Evolutionary conservation across 2,329 filamentous ascomycete genomes (phyloP).

Genomic region (Delphinella strobiligena): DNA sequence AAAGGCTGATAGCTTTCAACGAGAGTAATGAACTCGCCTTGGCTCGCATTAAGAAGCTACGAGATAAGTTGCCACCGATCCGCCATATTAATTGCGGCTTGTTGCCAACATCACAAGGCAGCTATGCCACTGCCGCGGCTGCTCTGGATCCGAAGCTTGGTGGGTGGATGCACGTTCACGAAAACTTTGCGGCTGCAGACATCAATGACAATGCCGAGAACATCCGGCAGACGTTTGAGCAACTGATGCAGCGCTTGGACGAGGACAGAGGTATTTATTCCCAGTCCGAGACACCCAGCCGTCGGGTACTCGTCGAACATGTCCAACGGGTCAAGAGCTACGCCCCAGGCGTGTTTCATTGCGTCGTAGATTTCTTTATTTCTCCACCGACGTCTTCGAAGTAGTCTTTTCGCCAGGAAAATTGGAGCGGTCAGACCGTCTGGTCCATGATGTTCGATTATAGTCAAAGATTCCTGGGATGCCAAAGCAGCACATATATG

Average conservation of each 20-base stretch:
- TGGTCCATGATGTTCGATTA: no score
- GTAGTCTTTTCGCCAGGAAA: no score
- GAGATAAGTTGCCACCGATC: constrained; percentile 23
- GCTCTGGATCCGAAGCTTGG: constrained; percentile 33
- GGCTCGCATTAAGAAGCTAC: constrained; percentile 15
- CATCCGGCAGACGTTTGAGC: constrained; percentile 23
- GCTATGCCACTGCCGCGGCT: constrained; percentile 38
- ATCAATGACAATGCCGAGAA: constrained; percentile 32
- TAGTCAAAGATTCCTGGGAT: no score
- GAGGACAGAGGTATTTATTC: constrained; percentile 3
- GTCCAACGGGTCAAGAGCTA: constrained; percentile 47
- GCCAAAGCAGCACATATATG: no score
- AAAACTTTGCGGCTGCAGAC: constrained; percentile 41
- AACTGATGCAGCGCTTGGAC: constrained; percentile 12
- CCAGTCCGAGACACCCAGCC: not conserved
- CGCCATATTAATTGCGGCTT: constrained; percentile 49
- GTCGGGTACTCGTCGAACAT: constrained; percentile 24
- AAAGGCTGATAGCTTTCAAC: constrained; percentile 27
- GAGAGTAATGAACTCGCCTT: constrained; percentile 27
- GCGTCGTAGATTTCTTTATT: constrained; percentile 42
- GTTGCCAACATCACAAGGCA: constrained; percentile 38
- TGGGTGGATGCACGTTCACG: constrained; percentile 50
- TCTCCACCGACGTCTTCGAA: not conserved
- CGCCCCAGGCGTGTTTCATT: constrained; percentile 49
- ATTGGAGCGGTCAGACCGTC: no score